Conservation (phyloP, 495 filamentous ascomycete species). For the Aspergillus taichungensis region DNA sequence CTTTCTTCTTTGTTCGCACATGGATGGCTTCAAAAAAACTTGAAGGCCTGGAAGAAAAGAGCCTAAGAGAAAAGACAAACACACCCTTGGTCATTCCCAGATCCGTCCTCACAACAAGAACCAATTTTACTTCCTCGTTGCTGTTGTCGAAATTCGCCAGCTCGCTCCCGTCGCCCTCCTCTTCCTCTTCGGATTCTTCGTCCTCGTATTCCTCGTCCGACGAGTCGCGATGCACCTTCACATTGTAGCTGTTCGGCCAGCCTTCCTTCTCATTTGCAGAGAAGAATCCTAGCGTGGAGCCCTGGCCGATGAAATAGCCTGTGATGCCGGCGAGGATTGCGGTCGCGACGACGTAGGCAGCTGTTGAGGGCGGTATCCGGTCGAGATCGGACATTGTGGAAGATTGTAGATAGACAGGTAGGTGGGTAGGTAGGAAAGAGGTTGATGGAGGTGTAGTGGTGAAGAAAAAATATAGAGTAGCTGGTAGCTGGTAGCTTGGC, state of each 20-base stretch:
- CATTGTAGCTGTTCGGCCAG: conserved; percentile 45
- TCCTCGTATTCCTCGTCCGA: conserved; percentile 31
- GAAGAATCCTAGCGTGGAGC: conserved; percentile 39
- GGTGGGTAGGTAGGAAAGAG: neutral
- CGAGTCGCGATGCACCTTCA: conserved; percentile 38
- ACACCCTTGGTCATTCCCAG: conserved; percentile 93
- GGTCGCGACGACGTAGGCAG: conserved; percentile 51
- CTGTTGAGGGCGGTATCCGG: conserved; percentile 35
- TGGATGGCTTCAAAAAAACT: neutral
- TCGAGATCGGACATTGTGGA: conserved; percentile 37
- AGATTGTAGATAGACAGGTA: neutral
- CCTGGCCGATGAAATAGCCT: conserved; percentile 57
- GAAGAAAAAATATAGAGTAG: too few relatives aligned
- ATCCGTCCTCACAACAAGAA: conserved; percentile 86
- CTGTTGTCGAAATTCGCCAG: conserved; percentile 38
- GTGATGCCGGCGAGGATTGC: conserved; percentile 54
- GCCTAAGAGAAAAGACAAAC: conserved; percentile 8
- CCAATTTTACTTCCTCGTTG: conserved; percentile 85
- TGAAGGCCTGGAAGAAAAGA: neutral
- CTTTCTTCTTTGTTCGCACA: neutral
- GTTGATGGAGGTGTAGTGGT: neutral
- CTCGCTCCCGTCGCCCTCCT: conserved; percentile 34
- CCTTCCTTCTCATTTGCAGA: conserved; percentile 29
- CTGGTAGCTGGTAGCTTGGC: too few relatives aligned
- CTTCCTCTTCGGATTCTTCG: conserved; percentile 27